phyloP scores from a whole-genome alignment of 2,329 filamentous ascomycete species.

The Colletotrichum sp. region DNA sequence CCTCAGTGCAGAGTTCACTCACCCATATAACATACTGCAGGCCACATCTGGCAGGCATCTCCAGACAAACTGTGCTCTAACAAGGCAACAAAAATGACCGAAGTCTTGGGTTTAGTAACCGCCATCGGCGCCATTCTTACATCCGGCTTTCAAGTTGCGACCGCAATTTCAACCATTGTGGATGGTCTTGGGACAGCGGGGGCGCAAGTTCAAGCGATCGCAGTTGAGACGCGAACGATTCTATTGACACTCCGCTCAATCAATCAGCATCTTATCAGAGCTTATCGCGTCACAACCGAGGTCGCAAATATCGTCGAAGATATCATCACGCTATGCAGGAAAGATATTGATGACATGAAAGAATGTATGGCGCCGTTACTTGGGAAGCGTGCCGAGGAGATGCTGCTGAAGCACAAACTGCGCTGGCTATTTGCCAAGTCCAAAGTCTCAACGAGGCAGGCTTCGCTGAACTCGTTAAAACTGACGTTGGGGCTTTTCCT shows the following conservation, averaged over 20 bases:
- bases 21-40: not conserved
- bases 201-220: not conserved
- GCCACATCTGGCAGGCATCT: not conserved
- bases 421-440: not conserved
- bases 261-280: accelerated
- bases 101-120: not conserved
- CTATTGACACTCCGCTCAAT: not conserved
- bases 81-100: not conserved
- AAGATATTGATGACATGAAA: not conserved
- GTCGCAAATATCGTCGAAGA: not conserved
- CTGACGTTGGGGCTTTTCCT: not conserved
- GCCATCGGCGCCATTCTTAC: not conserved
- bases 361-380: not conserved
- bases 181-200: not conserved
- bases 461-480: not conserved
- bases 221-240: not conserved
- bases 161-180: not conserved
- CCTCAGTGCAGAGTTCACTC: not conserved
- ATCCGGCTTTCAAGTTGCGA: not conserved
- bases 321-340: not conserved
- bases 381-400: not conserved
- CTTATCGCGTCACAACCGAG: accelerated
- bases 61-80: not conserved
- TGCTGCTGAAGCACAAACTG: not conserved
- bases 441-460: not conserved